Percentiles rank a stretch among this genome's conserved stretches.
phyloP scores from a whole-genome alignment of 192 early-diverging fungal genomes.

The Backusella circina region DNA sequence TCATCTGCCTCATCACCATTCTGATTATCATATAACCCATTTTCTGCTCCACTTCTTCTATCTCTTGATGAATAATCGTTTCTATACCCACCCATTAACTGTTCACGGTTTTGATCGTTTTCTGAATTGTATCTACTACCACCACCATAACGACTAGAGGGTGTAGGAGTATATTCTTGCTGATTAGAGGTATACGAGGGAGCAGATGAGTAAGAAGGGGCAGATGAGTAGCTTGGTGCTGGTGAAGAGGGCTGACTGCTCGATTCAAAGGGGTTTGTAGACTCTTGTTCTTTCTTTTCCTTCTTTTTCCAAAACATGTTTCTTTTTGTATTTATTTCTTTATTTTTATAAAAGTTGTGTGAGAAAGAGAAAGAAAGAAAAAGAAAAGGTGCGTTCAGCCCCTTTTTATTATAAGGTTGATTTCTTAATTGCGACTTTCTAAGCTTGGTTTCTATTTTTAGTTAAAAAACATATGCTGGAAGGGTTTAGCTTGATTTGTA shows the following conservation, averaged over 20 bases:
- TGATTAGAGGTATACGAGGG: slow-evolving; percentile 5
- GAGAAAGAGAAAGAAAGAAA: neutral
- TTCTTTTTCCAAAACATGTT: slow-evolving; percentile 34
- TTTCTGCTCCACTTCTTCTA: neutral
- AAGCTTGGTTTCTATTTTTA: neutral
- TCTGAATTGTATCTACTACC: slow-evolving; percentile 8
- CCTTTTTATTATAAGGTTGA: neutral
- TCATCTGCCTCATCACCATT: slow-evolving; percentile 45
- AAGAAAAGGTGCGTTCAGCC: neutral
- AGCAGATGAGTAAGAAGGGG: neutral
- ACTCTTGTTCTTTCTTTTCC: slow-evolving; percentile 16
- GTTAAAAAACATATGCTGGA: neutral
- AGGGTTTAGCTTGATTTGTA: neutral
- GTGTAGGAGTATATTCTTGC: neutral
- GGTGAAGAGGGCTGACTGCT: slow-evolving; percentile 7
- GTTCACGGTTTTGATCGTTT: neutral
- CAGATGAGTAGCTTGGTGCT: slow-evolving; percentile 8
- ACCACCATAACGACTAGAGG: neutral
- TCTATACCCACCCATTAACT: neutral
- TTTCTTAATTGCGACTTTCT: neutral
- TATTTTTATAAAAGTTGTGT: neutral
- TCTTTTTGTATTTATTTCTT: neutral
- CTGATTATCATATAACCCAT: neutral
- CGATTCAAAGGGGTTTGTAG: slow-evolving; percentile 32
- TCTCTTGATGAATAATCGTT: slow-evolving; percentile 6